These are phyloP conservation scores for Asclepias syriaca DNA, from an alignment of 257 asterid species.

Conservation along the genomic window DNA sequence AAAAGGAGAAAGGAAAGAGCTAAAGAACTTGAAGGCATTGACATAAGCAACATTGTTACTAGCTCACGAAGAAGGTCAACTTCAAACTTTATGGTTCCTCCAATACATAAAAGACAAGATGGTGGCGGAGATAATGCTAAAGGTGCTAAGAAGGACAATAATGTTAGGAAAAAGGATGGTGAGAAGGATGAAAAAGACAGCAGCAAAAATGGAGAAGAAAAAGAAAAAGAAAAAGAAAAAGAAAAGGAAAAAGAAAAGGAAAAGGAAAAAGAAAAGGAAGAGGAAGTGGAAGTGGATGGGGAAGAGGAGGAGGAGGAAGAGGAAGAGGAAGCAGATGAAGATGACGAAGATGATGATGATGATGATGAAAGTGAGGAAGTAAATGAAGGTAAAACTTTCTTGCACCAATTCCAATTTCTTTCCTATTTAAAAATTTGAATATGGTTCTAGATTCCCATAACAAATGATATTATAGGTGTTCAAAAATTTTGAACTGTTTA, in stretches of 20 bases:
- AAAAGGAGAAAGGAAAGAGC: constrained; percentile 80
- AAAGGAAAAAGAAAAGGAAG: not conserved
- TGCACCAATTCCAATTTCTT: not conserved
- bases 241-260: not conserved
- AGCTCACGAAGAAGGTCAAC: constrained; percentile 90
- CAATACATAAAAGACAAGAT: constrained; percentile 34
- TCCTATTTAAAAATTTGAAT: not conserved
- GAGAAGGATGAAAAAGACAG: constrained; percentile 14
- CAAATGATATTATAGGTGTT: not conserved
- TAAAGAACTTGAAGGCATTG: constrained; percentile 96
- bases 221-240: constrained; percentile 4
- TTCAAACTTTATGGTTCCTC: constrained; percentile 53
- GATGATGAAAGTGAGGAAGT: constrained; percentile 59
- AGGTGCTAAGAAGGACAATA: constrained; percentile 33
- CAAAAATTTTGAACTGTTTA: not conserved
- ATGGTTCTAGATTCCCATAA: not conserved
- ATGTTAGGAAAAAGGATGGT: constrained; percentile 19
- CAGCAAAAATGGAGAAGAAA: constrained; percentile 4
- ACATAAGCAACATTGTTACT: constrained; percentile 81
- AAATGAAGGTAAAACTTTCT: constrained; percentile 52
- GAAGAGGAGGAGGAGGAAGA: constrained; percentile 25
- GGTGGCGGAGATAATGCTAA: constrained; percentile 32
- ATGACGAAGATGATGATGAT: constrained; percentile 22
- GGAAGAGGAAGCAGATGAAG: constrained; percentile 1
- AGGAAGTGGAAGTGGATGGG: not conserved